Evolutionary conservation across 768 basidiomycete genomes (phyloP).

Genomic region (Tremella fuciformis): DNA sequence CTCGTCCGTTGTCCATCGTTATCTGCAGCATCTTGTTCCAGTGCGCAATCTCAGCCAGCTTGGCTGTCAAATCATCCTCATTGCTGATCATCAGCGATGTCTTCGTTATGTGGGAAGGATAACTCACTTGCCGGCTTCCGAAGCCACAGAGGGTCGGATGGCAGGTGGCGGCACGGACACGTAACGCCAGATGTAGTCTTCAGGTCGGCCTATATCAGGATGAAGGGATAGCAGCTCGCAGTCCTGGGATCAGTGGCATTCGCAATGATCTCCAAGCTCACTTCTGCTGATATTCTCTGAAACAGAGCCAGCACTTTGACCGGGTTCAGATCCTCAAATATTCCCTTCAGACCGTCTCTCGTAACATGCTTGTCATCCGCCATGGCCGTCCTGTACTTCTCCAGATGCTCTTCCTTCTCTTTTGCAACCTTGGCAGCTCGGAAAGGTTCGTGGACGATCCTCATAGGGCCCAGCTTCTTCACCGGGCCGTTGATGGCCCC

Average conservation of each 20-base stretch:
- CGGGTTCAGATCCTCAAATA: constrained; percentile 81
- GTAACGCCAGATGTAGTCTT: constrained; percentile 99
- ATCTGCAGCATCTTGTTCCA: constrained; percentile 89
- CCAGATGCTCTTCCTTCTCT: constrained; percentile 82
- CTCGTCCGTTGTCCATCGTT: constrained; percentile 74
- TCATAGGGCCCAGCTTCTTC: constrained; percentile 85
- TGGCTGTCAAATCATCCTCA: constrained; percentile 96
- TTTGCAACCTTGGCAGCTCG: constrained; percentile 81
- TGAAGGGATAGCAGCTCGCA: constrained; percentile 90
- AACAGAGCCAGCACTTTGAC: constrained; percentile 90
- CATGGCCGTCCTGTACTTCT: constrained; percentile 73
- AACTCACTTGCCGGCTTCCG: constrained; percentile 76
- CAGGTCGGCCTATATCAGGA: constrained; percentile 83
- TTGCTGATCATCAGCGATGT: constrained; percentile 62
- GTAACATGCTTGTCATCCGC: constrained; percentile 65
- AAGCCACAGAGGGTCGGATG: constrained; percentile 93
- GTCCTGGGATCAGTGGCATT: constrained; percentile 60
- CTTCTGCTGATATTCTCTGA: constrained; percentile 86
- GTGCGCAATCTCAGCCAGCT: constrained; percentile 93
- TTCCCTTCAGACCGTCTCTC: constrained; percentile 69
- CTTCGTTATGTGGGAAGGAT: neutral
- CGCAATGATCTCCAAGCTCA: constrained; percentile 46
- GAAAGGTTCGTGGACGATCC: constrained; percentile 97
- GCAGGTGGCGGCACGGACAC: constrained; percentile 96
- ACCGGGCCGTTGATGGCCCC: constrained; percentile 89